Percentiles rank a stretch among this genome's conserved stretches.
Evolutionary conservation across 345 rosid genomes (phyloP).

Genomic region (Boechera stricta): DNA sequence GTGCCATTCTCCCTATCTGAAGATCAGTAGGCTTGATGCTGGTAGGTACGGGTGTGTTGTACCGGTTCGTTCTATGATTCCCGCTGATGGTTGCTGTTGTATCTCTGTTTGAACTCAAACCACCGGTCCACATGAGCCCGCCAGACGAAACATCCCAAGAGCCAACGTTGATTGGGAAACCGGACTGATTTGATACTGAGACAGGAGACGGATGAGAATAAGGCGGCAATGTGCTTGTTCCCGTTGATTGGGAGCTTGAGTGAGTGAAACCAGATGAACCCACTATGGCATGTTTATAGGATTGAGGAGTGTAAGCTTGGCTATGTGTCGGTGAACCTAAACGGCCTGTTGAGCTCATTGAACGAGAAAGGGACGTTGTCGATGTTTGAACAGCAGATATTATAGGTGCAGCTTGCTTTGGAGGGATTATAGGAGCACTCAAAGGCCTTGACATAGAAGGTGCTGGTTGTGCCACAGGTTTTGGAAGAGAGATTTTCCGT

Average conservation of each 20-base stretch:
- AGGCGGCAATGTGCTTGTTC: conserved; percentile 51
- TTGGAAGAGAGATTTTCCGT: conserved; percentile 52
- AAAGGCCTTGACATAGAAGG: conserved; percentile 77
- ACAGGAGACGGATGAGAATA: conserved; percentile 53
- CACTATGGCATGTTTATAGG: conserved; percentile 80
- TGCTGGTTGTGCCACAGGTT: conserved; percentile 49
- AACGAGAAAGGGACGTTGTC: conserved; percentile 62
- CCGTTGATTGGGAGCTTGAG: conserved; percentile 53
- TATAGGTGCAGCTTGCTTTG: conserved; percentile 56
- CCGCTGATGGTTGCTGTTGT: conserved; percentile 21
- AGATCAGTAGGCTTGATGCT: background rate
- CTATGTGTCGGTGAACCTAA: conserved; percentile 58
- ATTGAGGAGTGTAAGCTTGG: conserved; percentile 67
- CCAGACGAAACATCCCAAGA: conserved; percentile 50
- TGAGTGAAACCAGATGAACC: conserved; percentile 49
- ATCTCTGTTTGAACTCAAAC: conserved; percentile 52
- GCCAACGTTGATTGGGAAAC: conserved; percentile 55
- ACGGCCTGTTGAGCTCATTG: conserved; percentile 79
- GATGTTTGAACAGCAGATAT: conserved; percentile 64
- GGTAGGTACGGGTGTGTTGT: conserved; percentile 46
- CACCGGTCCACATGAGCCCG: conserved; percentile 61
- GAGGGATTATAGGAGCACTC: conserved; percentile 76
- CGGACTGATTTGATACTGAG: conserved; percentile 50
- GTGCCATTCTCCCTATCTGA: conserved; percentile 53
- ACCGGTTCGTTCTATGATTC: conserved; percentile 28